Conservation (phyloP, 129 eudicot genomes). For the Rutidosis leptorrhynchoides region DNA sequence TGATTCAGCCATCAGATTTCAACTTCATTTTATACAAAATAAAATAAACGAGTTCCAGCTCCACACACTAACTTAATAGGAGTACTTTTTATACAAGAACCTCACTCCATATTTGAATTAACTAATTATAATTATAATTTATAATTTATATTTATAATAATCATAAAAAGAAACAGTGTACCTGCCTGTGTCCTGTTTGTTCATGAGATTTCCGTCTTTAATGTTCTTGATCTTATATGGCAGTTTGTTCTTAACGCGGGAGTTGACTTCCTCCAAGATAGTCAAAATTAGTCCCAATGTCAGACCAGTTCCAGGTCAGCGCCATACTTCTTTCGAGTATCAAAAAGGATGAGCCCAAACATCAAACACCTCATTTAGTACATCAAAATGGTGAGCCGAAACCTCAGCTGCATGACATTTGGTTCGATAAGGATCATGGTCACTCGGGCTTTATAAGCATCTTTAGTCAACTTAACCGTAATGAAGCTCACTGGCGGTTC, state of each 20-base stretch:
- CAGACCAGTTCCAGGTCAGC: neutral
- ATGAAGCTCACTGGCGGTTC: conserved; percentile 40
- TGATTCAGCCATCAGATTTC: neutral
- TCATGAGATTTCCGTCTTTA: neutral
- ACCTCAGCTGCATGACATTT: neutral
- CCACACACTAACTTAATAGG: too few relatives aligned
- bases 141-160: too few relatives aligned
- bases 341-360: conserved; percentile 4
- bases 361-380: neutral
- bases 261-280: conserved; percentile 1
- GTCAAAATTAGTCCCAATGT: conserved; percentile 16
- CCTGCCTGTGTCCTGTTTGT: neutral
- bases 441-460: neutral
- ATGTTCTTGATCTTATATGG: neutral
- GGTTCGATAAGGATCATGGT: neutral
- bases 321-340: neutral
- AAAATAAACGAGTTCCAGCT: neutral
- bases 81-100: conserved; percentile 2
- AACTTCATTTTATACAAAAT: neutral
- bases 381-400: neutral
- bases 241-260: neutral
- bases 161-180: neutral
- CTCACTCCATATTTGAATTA: too few relatives aligned
- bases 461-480: neutral
- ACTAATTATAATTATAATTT: too few relatives aligned